phyloP scores from a whole-genome alignment of 1,284 basidiomycete genomes.

The Lignosus rhinocerotis region DNA sequence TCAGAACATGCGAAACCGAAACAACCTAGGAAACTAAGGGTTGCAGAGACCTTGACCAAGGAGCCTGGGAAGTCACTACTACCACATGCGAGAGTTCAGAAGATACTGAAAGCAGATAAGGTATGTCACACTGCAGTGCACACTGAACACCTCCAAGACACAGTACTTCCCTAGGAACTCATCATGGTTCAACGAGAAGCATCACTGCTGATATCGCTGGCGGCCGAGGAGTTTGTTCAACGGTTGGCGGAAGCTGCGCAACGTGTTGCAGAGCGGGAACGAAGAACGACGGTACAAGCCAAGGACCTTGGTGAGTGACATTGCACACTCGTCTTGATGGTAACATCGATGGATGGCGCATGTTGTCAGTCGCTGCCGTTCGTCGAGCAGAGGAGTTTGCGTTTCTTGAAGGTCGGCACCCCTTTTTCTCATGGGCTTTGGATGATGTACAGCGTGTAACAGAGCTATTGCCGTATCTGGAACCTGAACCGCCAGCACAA shows the following conservation, averaged over 20 bases:
- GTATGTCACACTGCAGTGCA: slow-evolving; percentile 35
- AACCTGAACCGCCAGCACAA: slow-evolving; percentile 35
- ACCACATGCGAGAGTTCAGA: slow-evolving; percentile 73
- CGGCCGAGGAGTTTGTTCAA: slow-evolving; percentile 78
- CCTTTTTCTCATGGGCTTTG: too few relatives aligned
- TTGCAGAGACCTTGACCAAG: slow-evolving; percentile 8
- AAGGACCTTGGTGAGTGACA: slow-evolving; percentile 64
- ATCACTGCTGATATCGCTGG: slow-evolving; percentile 69
- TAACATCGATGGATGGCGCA: background rate
- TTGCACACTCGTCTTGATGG: background rate
- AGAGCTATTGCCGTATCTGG: slow-evolving; percentile 60
- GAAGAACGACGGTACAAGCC: slow-evolving; percentile 65
- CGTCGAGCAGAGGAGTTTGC: slow-evolving; percentile 70
- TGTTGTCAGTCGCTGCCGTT: slow-evolving; percentile 52
- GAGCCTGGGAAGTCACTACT: slow-evolving; percentile 61
- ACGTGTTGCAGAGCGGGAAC: slow-evolving; percentile 60
- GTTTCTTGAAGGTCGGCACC: slow-evolving; percentile 60
- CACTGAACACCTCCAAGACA: background rate
- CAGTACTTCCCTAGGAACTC: slow-evolving; percentile 54
- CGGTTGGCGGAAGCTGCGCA: slow-evolving; percentile 61
- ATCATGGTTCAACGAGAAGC: slow-evolving; percentile 74
- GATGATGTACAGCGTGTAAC: background rate
- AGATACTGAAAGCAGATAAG: slow-evolving; percentile 80
- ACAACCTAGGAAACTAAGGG: slow-evolving; percentile 8
- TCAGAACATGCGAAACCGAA: slow-evolving; percentile 1